Evolutionary conservation across 805 yeast genomes (phyloP), one percentile per base, ranked within the genome.

Genomic region (Teunomyces atbi): DNA sequence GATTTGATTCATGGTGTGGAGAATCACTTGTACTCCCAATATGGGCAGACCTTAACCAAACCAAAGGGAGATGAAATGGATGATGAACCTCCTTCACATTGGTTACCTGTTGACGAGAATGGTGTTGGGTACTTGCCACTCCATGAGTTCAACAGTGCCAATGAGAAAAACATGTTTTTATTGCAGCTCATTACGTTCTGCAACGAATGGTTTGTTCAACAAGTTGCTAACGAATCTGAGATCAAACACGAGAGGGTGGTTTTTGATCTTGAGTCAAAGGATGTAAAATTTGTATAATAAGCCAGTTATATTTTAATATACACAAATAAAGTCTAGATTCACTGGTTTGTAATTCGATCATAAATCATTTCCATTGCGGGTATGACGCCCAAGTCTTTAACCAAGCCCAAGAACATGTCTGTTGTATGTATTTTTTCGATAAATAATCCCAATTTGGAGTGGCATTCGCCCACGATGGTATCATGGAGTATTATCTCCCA

Each of bases 1-100:
- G 77, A 72, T 41, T 52, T 71, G 30, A 46, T 61, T 8, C 57
- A 60, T 44, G 74, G 74, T 7, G 54, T 70, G 19, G 77, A 72
- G 50, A 54, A 58, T n/a, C 60, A 61, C 45, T 39, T 67, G 28
- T 69, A 70, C 52, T 63, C 58, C 46, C 65, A 62, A 43, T 59
- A 60, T 43, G 76, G 76, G 4, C 64, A 62, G 18, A 42, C 52
- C 5, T 45, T 52, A 36, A 35, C 32, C 19, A 32, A 20, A 8
- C 29, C 18, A n/a, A 32, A 36, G 13, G 35, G 42, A 3, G 39
- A 40, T 6, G 26, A 33, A 11, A 16, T 42, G 13, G 40, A 30
- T 4, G 34, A 30, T 5, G 46, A 45, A 23, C 35, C 40, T 35
- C 30, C 29, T 5, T 15, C 42, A 29, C 10, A 15, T 15, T 18